Percentiles rank a stretch among this genome's conserved stretches.
phyloP scores from a whole-genome alignment of 2,329 filamentous ascomycete genomes.

The Sporothrix inflata region DNA sequence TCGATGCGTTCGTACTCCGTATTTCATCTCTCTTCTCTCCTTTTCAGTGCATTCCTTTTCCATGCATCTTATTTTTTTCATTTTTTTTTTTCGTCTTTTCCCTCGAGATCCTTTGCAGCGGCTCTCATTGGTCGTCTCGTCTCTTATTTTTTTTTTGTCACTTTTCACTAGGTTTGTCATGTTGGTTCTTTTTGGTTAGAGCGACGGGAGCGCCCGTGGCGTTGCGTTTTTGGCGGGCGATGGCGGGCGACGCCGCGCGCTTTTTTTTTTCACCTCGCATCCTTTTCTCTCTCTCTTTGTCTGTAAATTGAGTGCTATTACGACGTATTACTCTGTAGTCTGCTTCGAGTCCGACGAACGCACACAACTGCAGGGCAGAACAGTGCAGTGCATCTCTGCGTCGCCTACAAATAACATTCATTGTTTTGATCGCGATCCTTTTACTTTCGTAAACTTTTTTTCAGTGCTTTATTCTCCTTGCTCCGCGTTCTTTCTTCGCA shows the following conservation, averaged over 20 bases:
- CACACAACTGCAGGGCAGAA: no score
- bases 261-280: neutral
- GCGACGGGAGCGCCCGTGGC: constrained; percentile 27
- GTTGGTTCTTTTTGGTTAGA: constrained; percentile 27
- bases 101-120: neutral
- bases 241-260: constrained; percentile 17
- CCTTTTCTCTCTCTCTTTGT: neutral
- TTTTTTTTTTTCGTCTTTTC: no score
- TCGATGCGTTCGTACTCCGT: neutral
- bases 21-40: neutral
- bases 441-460: neutral
- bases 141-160: neutral
- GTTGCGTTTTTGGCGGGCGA: constrained; percentile 22
- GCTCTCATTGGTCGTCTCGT: constrained; percentile 1
- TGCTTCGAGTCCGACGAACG: no score
- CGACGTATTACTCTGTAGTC: no score
- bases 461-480: no score
- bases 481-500: no score
- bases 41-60: neutral
- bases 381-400: no score
- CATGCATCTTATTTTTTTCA: neutral
- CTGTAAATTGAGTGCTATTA: no score
- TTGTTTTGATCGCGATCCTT: neutral
- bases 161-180: constrained; percentile 4
- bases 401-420: neutral